Base-by-base conservation (phyloP, 352 stramenopile genomes). In the Pythium monospermum region DNA sequence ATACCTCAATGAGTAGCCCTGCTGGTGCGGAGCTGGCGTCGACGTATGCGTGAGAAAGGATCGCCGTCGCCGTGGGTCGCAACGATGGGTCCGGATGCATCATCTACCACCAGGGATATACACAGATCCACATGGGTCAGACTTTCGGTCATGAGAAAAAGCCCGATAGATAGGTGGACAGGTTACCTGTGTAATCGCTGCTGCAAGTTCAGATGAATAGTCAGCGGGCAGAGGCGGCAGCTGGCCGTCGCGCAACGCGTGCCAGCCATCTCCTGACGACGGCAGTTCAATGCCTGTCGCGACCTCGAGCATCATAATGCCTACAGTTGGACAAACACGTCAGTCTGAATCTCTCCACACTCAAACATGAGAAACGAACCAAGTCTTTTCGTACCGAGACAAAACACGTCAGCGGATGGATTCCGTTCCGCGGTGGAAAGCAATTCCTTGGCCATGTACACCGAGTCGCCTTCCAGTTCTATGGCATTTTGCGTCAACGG, bases 381-480 rank as follows among this genome's bases (percentile, higher is more conserved):
- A n/a, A n/a, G n/a, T n/a, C n/a, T n/a, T n/a, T n/a, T n/a, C 44
- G 11, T 61, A 88, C 95, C 93, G 2, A 98, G 64, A 21, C 91
- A 98, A 57, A 98, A 98, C n/a, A 98, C 94, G 48, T 99, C 96
- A 2, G 85, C 85, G 0, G 76, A 87, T 15, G 85, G 76, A 26
- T 73, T 66, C 21, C 83, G 67, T 16, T 80, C 63, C 30, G 67
- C 59, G 39, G 66, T 84, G 3, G 69, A 76, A 25, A 98, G 72
- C n/a, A 97, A 68, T 62, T 97, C 89, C 53, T 87, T 89, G 1
- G 87, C 76, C 71, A 97, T 96, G 66, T 97, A 97, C 32, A 76
- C 68, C 15, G 84, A 86, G 66, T 98, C 95, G n/a, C 94, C 95
- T 68, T 98, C 94, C 40, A 95, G 81, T 0, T 97, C 84, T n/a